A percentile compares a stretch with the other conserved stretches of the same genome.
phyloP scores from a whole-genome alignment of 306 rosid species.

The Casuarina equisetifolia region DNA sequence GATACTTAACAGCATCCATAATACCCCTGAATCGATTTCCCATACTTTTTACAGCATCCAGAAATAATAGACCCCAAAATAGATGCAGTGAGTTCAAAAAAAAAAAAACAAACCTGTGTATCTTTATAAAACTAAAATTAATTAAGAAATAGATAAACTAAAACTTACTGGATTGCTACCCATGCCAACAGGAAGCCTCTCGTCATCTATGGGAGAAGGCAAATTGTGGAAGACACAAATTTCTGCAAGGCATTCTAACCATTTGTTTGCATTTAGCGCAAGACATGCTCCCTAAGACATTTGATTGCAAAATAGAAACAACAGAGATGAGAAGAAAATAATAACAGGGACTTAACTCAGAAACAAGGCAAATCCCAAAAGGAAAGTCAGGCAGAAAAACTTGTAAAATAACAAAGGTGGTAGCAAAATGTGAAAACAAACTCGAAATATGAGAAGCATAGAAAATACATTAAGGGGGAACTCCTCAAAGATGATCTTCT shows the following conservation, averaged over 20 bases:
- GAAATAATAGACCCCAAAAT: no score
- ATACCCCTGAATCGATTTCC: no score
- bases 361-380: not conserved
- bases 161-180: constrained; percentile 98
- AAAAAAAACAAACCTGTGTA: not conserved
- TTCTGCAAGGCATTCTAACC: constrained; percentile 64
- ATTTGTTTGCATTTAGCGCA: constrained; percentile 73
- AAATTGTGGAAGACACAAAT: constrained; percentile 74
- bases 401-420: not conserved
- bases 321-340: not conserved
- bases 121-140: not conserved
- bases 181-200: constrained; percentile 94
- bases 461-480: not conserved
- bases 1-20: no score
- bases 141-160: constrained; percentile 22
- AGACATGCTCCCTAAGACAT: constrained; percentile 83
- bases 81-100: not conserved
- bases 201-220: constrained; percentile 71
- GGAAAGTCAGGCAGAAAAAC: not conserved
- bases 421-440: not conserved
- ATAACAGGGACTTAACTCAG: constrained; percentile 24
- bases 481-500: not conserved
- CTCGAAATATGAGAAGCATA: not conserved
- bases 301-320: constrained; percentile 12
- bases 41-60: no score